phyloP scores from a whole-genome alignment of 768 basidiomycete species.

The Tricholomella constricta region DNA sequence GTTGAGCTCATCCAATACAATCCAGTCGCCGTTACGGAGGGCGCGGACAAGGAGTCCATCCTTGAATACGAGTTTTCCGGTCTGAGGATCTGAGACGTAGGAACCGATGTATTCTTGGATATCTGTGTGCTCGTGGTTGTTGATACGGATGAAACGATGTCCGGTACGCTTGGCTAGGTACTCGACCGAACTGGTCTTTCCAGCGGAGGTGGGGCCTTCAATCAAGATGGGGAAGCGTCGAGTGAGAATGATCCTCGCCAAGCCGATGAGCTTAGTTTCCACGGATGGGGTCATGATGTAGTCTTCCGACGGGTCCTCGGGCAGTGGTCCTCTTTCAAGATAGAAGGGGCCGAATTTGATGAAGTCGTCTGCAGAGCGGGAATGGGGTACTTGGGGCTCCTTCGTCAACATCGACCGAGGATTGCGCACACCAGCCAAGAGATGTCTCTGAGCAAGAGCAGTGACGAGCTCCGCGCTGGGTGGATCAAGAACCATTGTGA shows the following conservation, averaged over 20 bases:
- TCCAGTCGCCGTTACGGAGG: slow-evolving; percentile 91
- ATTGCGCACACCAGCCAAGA: slow-evolving; percentile 81
- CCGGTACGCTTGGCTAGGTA: slow-evolving; percentile 92
- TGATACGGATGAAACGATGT: slow-evolving; percentile 95
- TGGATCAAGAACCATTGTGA: slow-evolving; percentile 90
- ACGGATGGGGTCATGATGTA: slow-evolving; percentile 97
- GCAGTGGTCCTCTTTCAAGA: slow-evolving; percentile 74
- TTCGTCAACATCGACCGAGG: slow-evolving; percentile 71
- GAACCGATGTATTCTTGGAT: slow-evolving; percentile 98
- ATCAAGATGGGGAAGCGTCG: slow-evolving; percentile 92
- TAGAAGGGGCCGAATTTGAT: slow-evolving; percentile 92
- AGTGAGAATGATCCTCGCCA: slow-evolving; percentile 89
- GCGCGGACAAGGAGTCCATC: slow-evolving; percentile 95
- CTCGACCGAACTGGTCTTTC: slow-evolving; percentile 96
- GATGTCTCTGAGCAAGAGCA: slow-evolving; percentile 70
- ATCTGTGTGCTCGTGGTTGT: slow-evolving; percentile 99
- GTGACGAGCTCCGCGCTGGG: slow-evolving; percentile 69
- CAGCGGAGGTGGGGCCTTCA: slow-evolving; percentile 96
- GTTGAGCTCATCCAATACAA: slow-evolving; percentile 97
- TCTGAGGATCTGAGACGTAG: slow-evolving; percentile 88
- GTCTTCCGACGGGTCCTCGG: slow-evolving; percentile 65
- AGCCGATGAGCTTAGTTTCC: slow-evolving; percentile 88
- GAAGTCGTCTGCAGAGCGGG: slow-evolving; percentile 53
- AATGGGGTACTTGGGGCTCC: slow-evolving; percentile 57
- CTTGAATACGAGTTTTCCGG: slow-evolving; percentile 93